Percentiles rank a stretch among this genome's conserved stretches.
These are phyloP conservation scores for Colletotrichum acutatum DNA, from an alignment of 2,329 filamentous ascomycete species.

Conservation along the genomic window DNA sequence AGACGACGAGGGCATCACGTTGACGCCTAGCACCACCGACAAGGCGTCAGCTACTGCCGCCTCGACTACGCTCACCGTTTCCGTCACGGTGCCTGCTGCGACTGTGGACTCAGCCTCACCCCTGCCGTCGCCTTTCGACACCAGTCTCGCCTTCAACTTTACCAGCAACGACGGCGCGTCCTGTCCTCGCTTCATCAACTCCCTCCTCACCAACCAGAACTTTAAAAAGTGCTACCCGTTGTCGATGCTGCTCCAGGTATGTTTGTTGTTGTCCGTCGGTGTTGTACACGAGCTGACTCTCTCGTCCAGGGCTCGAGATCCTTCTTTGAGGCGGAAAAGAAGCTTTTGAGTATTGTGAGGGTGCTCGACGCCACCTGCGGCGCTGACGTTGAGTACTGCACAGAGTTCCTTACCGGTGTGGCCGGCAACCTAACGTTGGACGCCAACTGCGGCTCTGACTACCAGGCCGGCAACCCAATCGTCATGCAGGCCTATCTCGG, in stretches of 20 bases:
- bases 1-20: conserved; percentile 37
- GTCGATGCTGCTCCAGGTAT: conserved; percentile 83
- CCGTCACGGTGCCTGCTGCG: conserved; percentile 37
- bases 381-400: conserved; percentile 74
- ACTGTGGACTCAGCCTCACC: conserved; percentile 48
- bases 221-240: conserved; percentile 84
- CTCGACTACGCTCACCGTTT: conserved; percentile 28
- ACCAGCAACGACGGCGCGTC: conserved; percentile 58
- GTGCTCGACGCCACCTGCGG: conserved; percentile 83
- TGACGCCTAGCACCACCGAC: conserved; percentile 8
- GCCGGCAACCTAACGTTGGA: conserved; percentile 72
- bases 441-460: conserved; percentile 79
- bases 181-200: conserved; percentile 76
- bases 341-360: conserved; percentile 76
- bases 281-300: conserved; percentile 37
- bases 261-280: conserved; percentile 38
- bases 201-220: conserved; percentile 71
- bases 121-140: conserved; percentile 76
- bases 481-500: conserved; percentile 81
- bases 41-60: conserved; percentile 12
- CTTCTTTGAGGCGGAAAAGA: conserved; percentile 84
- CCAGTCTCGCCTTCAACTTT: conserved; percentile 71
- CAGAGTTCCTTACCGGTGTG: conserved; percentile 69
- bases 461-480: conserved; percentile 71
- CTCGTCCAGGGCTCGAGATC: conserved; percentile 75